Evolutionary conservation across 306 rosid species (phyloP), one percentile per base, ranked within the genome.

Genomic region (Medicago ruthenica): DNA sequence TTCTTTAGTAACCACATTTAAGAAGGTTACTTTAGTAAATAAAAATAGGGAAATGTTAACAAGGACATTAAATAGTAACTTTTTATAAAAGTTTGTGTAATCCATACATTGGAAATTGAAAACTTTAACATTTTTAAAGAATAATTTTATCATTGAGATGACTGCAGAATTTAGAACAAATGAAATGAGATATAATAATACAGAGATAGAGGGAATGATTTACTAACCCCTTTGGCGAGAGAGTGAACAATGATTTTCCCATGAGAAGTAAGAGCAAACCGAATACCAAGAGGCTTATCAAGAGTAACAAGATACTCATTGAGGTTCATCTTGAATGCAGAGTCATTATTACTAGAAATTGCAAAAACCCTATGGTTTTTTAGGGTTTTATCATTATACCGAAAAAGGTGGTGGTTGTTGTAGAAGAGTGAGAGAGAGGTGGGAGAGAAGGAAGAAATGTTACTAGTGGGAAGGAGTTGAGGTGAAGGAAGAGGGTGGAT

Each of bases 261-360:
- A 48, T 94, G 88, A 12, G 83, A 76, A 3, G 95, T 86, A 75
- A 94, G 88, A 20, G 95, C 97, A 79, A 94, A 94, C 6, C 95
- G 95, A 50, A 94, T 88, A 5, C 98, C 98, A 6, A 94, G 87
- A 12, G 96, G 98, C 59, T 87, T 92, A 22, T 92, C 90, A 5
- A 94, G 96, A 76, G 95, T 92, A 64, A 94, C 95, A 78, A 94
- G 83, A 80, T 92, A 94, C 86, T 94, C 96, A 41, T 87, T 90
- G 67, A 94, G 88, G 74, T 92, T 94, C 90, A 92, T 92, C 87
- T 84, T 92, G 76, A 85, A 84, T 3, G 86, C 9, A 1, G 87
- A 60, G 21, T 50, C 17, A 0, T 18, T 40, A 18, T 9, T 20
- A 14, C 6, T 71, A 9, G 95, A 75, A 92, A 79, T 81, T 20